A percentile compares a stretch with the other conserved stretches of the same genome.
phyloP scores from a whole-genome alignment of 148 eudicot genomes.

The Suaeda aralocaspica region DNA sequence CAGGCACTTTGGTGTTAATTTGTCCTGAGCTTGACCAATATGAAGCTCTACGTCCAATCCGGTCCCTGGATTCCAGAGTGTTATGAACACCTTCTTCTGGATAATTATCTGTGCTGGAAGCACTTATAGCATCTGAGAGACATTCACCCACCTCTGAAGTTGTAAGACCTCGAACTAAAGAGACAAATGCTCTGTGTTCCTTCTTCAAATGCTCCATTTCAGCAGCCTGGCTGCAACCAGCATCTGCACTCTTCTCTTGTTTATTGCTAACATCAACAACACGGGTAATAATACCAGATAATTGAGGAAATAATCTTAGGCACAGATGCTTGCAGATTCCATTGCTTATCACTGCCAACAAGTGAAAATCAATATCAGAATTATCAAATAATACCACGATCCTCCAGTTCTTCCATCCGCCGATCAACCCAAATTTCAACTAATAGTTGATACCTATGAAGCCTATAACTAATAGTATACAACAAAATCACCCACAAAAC shows the following conservation, averaged over 20 bases:
- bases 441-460: too few relatives aligned
- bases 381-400: background rate
- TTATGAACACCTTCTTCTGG: slow-evolving; percentile 65
- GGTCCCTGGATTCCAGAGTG: slow-evolving; percentile 67
- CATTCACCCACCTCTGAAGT: slow-evolving; percentile 44
- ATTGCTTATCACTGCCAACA: slow-evolving; percentile 56
- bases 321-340: slow-evolving; percentile 66
- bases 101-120: slow-evolving; percentile 83
- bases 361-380: slow-evolving; percentile 15
- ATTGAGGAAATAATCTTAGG: slow-evolving; percentile 53
- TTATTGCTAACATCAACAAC: slow-evolving; percentile 26
- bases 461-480: too few relatives aligned
- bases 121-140: slow-evolving; percentile 56
- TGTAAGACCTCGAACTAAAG: slow-evolving; percentile 47
- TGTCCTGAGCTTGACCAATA: slow-evolving; percentile 91
- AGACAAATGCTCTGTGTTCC: slow-evolving; percentile 53
- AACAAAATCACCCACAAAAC: too few relatives aligned
- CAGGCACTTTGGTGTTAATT: slow-evolving; percentile 60
- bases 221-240: slow-evolving; percentile 38
- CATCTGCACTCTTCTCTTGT: slow-evolving; percentile 22
- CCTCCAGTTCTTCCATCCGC: too few relatives aligned
- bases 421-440: too few relatives aligned
- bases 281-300: slow-evolving; percentile 43
- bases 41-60: slow-evolving; percentile 40
- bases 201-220: slow-evolving; percentile 41